A percentile compares a stretch with the other conserved stretches of the same genome.
phyloP scores from a whole-genome alignment of 2,329 filamentous ascomycete species.

The Dendrostoma leiphaemia region DNA sequence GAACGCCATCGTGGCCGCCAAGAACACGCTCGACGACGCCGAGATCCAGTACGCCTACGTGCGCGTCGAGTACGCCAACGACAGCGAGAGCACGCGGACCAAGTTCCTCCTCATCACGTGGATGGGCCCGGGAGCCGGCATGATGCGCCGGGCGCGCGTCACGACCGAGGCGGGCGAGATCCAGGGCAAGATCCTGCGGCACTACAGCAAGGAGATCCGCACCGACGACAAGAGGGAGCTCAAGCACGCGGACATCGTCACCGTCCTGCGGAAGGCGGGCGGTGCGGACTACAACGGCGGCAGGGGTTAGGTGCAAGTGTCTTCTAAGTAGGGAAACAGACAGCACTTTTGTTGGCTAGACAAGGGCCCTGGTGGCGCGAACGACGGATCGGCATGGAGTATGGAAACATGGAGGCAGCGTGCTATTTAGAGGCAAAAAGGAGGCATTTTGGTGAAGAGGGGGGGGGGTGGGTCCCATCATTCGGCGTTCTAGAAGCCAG shows the following conservation, averaged over 20 bases:
- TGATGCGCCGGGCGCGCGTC: slow-evolving; percentile 69
- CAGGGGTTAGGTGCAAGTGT: slow-evolving; percentile 52
- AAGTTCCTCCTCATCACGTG: slow-evolving; percentile 69
- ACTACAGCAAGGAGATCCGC: slow-evolving; percentile 65
- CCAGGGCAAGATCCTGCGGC: slow-evolving; percentile 55
- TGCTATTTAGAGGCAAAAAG: not conserved
- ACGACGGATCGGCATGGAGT: too few relatives aligned
- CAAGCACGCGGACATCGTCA: slow-evolving; percentile 59
- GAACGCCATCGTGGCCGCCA: slow-evolving; percentile 57
- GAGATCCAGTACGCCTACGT: slow-evolving; percentile 67
- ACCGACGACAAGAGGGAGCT: slow-evolving; percentile 60
- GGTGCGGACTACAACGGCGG: slow-evolving; percentile 72
- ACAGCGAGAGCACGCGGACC: slow-evolving; percentile 65
- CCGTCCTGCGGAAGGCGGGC: slow-evolving; percentile 61
- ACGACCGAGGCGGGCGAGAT: slow-evolving; percentile 66
- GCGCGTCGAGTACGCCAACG: slow-evolving; percentile 68
- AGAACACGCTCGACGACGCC: slow-evolving; percentile 51
- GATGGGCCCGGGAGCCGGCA: slow-evolving; percentile 63
- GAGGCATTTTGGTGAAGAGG: not conserved
- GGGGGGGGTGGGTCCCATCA: too few relatives aligned
- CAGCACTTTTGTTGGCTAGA: too few relatives aligned
- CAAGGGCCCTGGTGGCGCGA: too few relatives aligned
- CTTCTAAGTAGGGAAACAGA: too few relatives aligned
- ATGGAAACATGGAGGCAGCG: not conserved
- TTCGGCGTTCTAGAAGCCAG: not conserved